Evolutionary conservation across 768 basidiomycete species (phyloP).

Genomic region (Termitomyces bulborhizus): DNA sequence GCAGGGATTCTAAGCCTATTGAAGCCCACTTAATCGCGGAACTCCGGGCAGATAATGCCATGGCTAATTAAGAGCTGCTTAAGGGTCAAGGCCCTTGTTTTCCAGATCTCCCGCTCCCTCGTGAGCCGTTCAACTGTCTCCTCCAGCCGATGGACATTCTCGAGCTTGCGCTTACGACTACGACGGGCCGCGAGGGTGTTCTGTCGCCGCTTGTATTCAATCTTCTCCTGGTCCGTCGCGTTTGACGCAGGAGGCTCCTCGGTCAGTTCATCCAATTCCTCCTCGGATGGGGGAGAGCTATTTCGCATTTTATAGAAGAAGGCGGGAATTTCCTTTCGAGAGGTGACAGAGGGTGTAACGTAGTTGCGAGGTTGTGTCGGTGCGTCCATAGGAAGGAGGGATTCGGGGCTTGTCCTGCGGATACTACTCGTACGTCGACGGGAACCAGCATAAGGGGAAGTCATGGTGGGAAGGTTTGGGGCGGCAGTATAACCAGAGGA

Average conservation of each 20-base stretch:
- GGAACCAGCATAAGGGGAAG: conserved; percentile 7
- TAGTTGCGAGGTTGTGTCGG: conserved; percentile 81
- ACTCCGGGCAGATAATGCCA: conserved; percentile 50
- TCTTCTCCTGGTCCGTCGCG: conserved; percentile 53
- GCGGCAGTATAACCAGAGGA: conserved; percentile 8
- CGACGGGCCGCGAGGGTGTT: conserved; percentile 85
- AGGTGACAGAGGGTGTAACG: conserved; percentile 64
- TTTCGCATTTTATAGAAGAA: conserved; percentile 55
- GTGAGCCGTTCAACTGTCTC: conserved; percentile 44
- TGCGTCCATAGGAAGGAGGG: conserved; percentile 65
- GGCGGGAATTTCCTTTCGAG: conserved; percentile 72
- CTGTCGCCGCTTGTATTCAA: conserved; percentile 72
- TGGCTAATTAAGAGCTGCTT: conserved; percentile 52
- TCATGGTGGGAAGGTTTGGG: background rate
- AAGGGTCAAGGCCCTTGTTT: conserved; percentile 41
- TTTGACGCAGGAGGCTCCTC: conserved; percentile 34
- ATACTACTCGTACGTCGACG: conserved; percentile 12
- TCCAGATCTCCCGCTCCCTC: conserved; percentile 59
- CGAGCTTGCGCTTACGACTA: conserved; percentile 68
- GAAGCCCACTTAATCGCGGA: conserved; percentile 23
- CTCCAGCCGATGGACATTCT: conserved; percentile 64
- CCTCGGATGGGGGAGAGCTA: conserved; percentile 36
- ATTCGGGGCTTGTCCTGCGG: conserved; percentile 37
- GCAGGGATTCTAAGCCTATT: background rate
- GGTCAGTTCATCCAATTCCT: conserved; percentile 46